Evolutionary conservation across 495 filamentous ascomycete species (phyloP).

Genomic region (Ramalina peruviana): DNA sequence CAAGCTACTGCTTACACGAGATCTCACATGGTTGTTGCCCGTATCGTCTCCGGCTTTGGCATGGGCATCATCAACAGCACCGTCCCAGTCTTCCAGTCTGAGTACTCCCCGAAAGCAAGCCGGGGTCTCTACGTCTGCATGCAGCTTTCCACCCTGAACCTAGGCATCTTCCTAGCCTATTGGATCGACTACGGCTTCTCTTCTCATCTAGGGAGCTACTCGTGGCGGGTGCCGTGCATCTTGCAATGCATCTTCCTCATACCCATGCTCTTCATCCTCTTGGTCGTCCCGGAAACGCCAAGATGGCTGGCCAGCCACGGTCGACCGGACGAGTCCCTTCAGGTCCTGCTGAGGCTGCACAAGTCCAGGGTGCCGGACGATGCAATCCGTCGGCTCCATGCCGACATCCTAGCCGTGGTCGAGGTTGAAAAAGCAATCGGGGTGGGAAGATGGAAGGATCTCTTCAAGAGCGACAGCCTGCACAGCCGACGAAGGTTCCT

Average conservation of each 20-base stretch:
- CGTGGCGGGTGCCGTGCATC: slow-evolving; percentile 28
- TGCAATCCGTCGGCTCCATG: slow-evolving; percentile 11
- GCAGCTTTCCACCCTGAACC: slow-evolving; percentile 22
- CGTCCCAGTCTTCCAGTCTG: slow-evolving; percentile 28
- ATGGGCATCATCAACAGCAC: slow-evolving; percentile 24
- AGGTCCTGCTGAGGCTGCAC: slow-evolving; percentile 23
- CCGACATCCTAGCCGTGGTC: slow-evolving; percentile 14
- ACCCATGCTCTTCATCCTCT: slow-evolving; percentile 20
- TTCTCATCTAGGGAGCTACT: slow-evolving; percentile 19
- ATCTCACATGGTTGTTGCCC: slow-evolving; percentile 17
- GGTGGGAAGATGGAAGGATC: slow-evolving; percentile 17
- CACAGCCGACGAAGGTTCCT: slow-evolving; percentile 16
- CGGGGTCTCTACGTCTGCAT: slow-evolving; percentile 23
- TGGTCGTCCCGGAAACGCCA: slow-evolving; percentile 27
- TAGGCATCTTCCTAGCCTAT: slow-evolving; percentile 31
- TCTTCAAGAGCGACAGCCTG: slow-evolving; percentile 18
- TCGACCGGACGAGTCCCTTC: slow-evolving; percentile 23
- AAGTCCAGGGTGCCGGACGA: slow-evolving; percentile 12
- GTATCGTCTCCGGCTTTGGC: slow-evolving; percentile 19
- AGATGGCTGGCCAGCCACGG: slow-evolving; percentile 31
- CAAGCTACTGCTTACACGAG: slow-evolving; percentile 22
- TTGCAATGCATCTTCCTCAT: slow-evolving; percentile 25
- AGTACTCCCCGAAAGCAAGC: slow-evolving; percentile 23
- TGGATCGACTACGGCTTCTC: slow-evolving; percentile 37
- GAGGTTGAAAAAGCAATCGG: slow-evolving; percentile 15